These are phyloP conservation scores for Beauveria caledonica DNA, from an alignment of 2,329 filamentous ascomycete genomes.

Conservation along the genomic window DNA sequence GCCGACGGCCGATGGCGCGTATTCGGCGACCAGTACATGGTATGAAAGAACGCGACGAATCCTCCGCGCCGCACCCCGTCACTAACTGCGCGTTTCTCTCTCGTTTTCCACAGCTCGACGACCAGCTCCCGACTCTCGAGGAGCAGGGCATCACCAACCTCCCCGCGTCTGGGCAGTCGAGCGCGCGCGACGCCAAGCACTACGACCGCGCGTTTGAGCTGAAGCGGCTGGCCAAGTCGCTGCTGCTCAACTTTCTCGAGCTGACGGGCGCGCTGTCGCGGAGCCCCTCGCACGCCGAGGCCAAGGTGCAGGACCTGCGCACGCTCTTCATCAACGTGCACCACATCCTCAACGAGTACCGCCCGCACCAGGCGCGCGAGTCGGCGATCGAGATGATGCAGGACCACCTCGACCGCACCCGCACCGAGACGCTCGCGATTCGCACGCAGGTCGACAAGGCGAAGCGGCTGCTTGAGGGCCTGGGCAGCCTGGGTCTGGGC, in stretches of 20 bases:
- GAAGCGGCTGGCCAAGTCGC: conserved; percentile 71
- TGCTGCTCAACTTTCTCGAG: conserved; percentile 84
- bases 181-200: conserved; percentile 44
- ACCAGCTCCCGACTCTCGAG: conserved; percentile 58
- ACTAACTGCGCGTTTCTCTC: neutral
- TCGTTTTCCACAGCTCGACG: conserved; percentile 36
- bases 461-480: conserved; percentile 60
- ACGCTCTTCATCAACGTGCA: conserved; percentile 87
- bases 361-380: conserved; percentile 86
- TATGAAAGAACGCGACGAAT: conserved; percentile 18
- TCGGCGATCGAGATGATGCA: conserved; percentile 84
- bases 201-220: conserved; percentile 60
- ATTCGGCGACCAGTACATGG: conserved; percentile 61
- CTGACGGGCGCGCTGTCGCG: conserved; percentile 49
- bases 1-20: conserved; percentile 60
- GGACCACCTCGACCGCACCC: conserved; percentile 64
- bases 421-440: conserved; percentile 64
- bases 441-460: conserved; percentile 63
- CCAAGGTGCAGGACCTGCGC: conserved; percentile 70
- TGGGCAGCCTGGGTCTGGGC: conserved; percentile 43
- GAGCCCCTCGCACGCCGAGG: conserved; percentile 41
- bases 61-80: neutral
- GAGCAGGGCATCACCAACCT: conserved; percentile 66
- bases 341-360: conserved; percentile 87
- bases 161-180: conserved; percentile 29